A percentile compares a stretch with the other conserved stretches of the same genome.
Conservation (phyloP, 345 rosid genomes). For the Ailanthus altissimus region DNA sequence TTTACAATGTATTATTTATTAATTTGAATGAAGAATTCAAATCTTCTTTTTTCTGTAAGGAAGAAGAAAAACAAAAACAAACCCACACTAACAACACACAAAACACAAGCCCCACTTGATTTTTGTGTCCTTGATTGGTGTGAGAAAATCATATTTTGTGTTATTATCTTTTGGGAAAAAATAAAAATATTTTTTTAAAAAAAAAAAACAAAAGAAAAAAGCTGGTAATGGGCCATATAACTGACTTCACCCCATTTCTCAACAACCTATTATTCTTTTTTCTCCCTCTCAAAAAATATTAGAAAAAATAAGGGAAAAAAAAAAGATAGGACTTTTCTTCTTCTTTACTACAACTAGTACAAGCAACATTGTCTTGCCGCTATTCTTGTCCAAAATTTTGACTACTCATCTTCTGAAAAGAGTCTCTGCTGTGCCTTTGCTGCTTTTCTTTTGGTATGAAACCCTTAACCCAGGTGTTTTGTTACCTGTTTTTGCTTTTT, state of each 20-base stretch:
- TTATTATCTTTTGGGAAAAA: neutral
- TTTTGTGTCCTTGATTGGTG: conserved; percentile 28
- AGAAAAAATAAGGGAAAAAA: neutral
- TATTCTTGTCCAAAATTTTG: conserved; percentile 28
- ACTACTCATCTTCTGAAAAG: conserved; percentile 28
- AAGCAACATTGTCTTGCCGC: conserved; percentile 18
- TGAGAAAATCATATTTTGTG: conserved; percentile 11
- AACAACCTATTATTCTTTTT: conserved; percentile 37
- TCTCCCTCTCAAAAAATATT: neutral
- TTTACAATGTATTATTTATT: too few relatives aligned
- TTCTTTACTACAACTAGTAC: conserved; percentile 43
- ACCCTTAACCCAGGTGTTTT: conserved; percentile 13
- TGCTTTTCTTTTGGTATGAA: conserved; percentile 35
- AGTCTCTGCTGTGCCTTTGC: conserved; percentile 15
- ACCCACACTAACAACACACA: conserved; percentile 1
- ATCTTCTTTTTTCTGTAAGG: too few relatives aligned
- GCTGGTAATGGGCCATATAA: conserved; percentile 45
- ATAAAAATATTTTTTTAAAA: too few relatives aligned
- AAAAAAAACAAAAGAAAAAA: conserved; percentile 3
- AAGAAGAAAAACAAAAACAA: too few relatives aligned
- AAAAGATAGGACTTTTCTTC: conserved; percentile 36
- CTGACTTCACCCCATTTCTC: conserved; percentile 29
- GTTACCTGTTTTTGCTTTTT: conserved; percentile 6
- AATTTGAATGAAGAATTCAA: too few relatives aligned
- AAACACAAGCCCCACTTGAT: neutral